Evolutionary conservation across 768 basidiomycete species (phyloP).

Genomic region (Favolaschia claudopus): DNA sequence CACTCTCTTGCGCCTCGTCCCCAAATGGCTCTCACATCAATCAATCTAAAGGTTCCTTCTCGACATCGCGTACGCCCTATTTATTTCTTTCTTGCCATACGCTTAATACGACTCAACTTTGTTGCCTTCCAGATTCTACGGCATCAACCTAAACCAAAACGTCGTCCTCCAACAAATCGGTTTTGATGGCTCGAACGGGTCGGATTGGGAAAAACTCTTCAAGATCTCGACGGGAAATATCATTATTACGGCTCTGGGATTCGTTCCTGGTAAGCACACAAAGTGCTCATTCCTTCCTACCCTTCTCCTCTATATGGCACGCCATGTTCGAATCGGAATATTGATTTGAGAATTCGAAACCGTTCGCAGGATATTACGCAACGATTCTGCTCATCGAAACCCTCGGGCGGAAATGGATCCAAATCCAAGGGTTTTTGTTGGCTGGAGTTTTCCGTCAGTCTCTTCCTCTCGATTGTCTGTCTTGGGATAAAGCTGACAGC

Average conservation of each 20-base stretch:
- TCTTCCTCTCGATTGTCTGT: neutral
- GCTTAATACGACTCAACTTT: neutral
- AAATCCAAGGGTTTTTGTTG: slow-evolving; percentile 76
- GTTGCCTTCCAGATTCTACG: slow-evolving; percentile 79
- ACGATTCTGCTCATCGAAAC: slow-evolving; percentile 75
- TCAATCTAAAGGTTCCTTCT: too few relatives aligned
- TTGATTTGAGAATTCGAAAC: neutral
- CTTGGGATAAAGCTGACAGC: neutral
- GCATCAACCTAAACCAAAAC: slow-evolving; percentile 76
- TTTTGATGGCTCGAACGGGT: slow-evolving; percentile 63
- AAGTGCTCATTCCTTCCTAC: neutral
- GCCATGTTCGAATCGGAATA: too few relatives aligned
- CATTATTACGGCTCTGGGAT: slow-evolving; percentile 70
- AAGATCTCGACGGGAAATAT: slow-evolving; percentile 72
- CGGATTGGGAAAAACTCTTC: slow-evolving; percentile 71
- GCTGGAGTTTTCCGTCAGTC: slow-evolving; percentile 70
- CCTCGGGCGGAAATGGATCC: slow-evolving; percentile 78
- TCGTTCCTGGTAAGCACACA: slow-evolving; percentile 66
- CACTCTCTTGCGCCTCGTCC: too few relatives aligned
- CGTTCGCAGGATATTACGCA: slow-evolving; percentile 67
- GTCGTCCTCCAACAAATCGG: slow-evolving; percentile 81
- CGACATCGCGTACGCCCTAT: slow-evolving; percentile 64
- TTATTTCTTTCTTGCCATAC: neutral
- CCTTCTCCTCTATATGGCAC: too few relatives aligned
- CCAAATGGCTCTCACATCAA: too few relatives aligned